These are phyloP conservation scores for Backusella macrospora DNA, from an alignment of 192 early-diverging fungal species.

Conservation along the genomic window DNA sequence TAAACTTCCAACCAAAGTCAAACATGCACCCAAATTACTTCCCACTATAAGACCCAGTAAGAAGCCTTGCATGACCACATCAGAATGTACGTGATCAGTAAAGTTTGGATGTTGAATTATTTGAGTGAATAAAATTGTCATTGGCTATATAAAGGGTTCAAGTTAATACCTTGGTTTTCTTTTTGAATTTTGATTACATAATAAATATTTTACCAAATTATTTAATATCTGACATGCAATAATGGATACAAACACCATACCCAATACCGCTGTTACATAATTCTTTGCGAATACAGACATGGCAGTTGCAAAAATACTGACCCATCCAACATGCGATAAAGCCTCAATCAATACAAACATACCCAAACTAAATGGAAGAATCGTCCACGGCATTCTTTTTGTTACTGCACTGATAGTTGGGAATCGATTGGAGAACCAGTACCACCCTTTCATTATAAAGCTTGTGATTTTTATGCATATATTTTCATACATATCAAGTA, in stretches of 20 bases:
- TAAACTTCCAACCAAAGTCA: conserved; percentile 72
- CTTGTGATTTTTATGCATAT: background rate
- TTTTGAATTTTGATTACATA: background rate
- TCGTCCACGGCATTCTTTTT: conserved; percentile 73
- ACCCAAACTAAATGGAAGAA: conserved; percentile 79
- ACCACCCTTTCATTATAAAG: background rate
- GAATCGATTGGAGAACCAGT: conserved; percentile 29
- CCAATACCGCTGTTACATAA: conserved; percentile 61
- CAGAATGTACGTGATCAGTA: conserved; percentile 34
- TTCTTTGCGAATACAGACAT: conserved; percentile 55
- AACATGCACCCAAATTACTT: conserved; percentile 82
- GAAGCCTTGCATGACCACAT: conserved; percentile 54
- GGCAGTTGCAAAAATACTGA: conserved; percentile 61
- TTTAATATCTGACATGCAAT: conserved; percentile 77
- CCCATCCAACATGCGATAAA: conserved; percentile 70
- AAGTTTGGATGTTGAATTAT: conserved; percentile 71
- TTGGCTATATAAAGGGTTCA: too few species aligned
- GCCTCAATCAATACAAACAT: conserved; percentile 89
- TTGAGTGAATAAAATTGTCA: conserved; percentile 81
- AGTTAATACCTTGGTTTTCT: background rate
- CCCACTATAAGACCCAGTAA: conserved; percentile 77
- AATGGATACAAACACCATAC: conserved; percentile 62
- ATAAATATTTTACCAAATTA: conserved; percentile 55
- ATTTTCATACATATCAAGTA: background rate
- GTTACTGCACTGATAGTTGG: conserved; percentile 56